Conservation (phyloP, 495 filamentous ascomycete genomes). For the Cercophora sp. region DNA sequence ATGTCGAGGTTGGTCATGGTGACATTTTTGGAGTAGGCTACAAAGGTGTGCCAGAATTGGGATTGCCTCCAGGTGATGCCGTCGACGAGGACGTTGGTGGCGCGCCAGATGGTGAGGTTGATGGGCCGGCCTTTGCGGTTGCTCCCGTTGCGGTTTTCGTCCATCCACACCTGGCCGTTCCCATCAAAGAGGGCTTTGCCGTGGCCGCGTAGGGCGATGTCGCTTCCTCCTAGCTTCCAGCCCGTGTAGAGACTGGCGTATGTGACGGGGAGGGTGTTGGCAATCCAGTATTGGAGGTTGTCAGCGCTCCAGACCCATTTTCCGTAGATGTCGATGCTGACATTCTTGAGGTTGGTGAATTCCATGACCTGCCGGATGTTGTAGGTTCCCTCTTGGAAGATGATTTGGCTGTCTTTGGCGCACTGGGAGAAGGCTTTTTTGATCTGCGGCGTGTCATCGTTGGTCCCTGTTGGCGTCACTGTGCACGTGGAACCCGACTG, state of each 20-base stretch:
- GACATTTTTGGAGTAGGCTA: constrained; percentile 39
- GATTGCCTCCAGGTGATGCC: constrained; percentile 39
- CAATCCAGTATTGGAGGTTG: constrained; percentile 39
- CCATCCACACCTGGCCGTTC: constrained; percentile 43
- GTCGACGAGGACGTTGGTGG: constrained; percentile 38
- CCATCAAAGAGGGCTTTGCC: constrained; percentile 40
- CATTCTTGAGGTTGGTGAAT: constrained; percentile 34
- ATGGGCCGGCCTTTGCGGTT: constrained; percentile 40
- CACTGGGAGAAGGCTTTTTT: constrained; percentile 40
- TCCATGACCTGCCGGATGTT: constrained; percentile 45
- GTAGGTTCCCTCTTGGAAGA: constrained; percentile 37
- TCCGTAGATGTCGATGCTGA: constrained; percentile 39
- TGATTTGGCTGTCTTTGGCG: constrained; percentile 30
- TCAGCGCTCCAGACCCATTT: constrained; percentile 37
- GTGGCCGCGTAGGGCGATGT: constrained; percentile 35
- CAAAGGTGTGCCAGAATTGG: constrained; percentile 45
- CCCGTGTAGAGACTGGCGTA: constrained; percentile 37
- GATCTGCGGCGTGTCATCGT: constrained; percentile 42
- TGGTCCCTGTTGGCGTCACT: not conserved
- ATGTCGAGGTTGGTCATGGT: constrained; percentile 45
- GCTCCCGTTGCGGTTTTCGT: constrained; percentile 29
- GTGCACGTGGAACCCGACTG: not conserved
- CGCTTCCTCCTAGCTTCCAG: constrained; percentile 37
- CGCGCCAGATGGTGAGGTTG: constrained; percentile 36
- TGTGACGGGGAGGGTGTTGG: constrained; percentile 31